phyloP scores from a whole-genome alignment of 495 filamentous ascomycete species.

The Beverwykella pulmonaria region DNA sequence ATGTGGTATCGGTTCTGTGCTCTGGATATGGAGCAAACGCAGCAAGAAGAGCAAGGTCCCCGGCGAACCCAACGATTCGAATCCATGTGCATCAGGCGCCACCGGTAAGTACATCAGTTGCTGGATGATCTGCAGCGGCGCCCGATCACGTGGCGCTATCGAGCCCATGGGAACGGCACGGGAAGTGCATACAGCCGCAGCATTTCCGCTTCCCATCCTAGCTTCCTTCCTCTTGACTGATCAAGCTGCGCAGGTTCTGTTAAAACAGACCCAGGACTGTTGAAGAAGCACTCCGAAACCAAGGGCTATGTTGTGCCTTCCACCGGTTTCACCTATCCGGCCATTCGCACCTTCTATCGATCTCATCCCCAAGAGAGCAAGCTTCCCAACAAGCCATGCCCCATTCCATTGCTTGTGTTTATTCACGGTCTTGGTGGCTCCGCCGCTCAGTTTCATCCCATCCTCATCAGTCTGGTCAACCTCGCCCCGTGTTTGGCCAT shows the following conservation, averaged over 20 bases:
- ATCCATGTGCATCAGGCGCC: slow-evolving; percentile 7
- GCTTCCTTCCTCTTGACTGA: not conserved
- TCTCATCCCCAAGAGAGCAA: slow-evolving; percentile 78
- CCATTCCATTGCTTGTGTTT: slow-evolving; percentile 85
- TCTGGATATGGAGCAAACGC: slow-evolving; percentile 37
- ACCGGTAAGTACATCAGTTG: slow-evolving; percentile 17
- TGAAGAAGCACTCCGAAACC: slow-evolving; percentile 74
- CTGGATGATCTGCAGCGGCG: not conserved
- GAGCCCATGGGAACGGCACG: not conserved
- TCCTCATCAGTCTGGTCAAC: slow-evolving; percentile 81
- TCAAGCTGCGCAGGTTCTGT: slow-evolving; percentile 18
- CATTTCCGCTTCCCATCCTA: not conserved
- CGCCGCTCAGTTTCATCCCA: slow-evolving; percentile 79
- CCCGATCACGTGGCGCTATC: slow-evolving; percentile 20
- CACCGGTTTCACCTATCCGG: slow-evolving; percentile 65
- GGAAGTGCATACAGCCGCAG: not conserved
- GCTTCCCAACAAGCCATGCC: slow-evolving; percentile 68
- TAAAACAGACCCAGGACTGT: slow-evolving; percentile 69
- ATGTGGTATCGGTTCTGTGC: slow-evolving; percentile 36
- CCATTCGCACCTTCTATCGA: slow-evolving; percentile 80
- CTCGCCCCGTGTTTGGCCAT: slow-evolving; percentile 86
- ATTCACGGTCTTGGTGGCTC: slow-evolving; percentile 91
- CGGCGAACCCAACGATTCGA: not conserved
- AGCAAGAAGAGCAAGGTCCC: slow-evolving; percentile 7
- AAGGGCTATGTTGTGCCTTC: slow-evolving; percentile 60